These are phyloP conservation scores for Epithele typhae DNA, from an alignment of 768 basidiomycete genomes.

Conservation along the genomic window DNA sequence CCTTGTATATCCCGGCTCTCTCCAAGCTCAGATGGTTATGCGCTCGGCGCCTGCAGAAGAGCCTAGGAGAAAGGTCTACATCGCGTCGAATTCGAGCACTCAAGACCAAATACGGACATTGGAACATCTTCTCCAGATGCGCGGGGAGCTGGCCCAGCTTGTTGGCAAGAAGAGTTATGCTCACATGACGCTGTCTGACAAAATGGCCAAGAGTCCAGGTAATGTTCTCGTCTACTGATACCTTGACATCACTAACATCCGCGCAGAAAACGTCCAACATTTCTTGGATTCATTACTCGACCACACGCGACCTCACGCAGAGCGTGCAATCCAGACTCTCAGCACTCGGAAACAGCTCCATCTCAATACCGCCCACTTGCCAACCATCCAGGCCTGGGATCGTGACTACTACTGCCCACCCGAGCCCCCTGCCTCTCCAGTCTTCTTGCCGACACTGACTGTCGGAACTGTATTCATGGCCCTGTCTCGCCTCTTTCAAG, in stretches of 20 bases:
- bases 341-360: conserved; percentile 73
- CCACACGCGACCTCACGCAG: conserved; percentile 76
- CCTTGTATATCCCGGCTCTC: conserved; percentile 77
- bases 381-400: conserved; percentile 91
- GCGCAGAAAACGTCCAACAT: conserved; percentile 73
- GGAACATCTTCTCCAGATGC: conserved; percentile 68
- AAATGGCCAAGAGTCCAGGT: conserved; percentile 97
- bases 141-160: conserved; percentile 78
- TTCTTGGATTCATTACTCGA: conserved; percentile 81
- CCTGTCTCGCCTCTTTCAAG: conserved; percentile 82
- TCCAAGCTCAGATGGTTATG: conserved; percentile 93
- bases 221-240: no score
- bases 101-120: conserved; percentile 71
- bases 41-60: conserved; percentile 83
- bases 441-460: conserved; percentile 71
- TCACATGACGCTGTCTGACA: conserved; percentile 83
- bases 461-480: conserved; percentile 91
- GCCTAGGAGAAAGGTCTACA: conserved; percentile 75
- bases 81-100: conserved; percentile 75
- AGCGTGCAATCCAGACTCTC: conserved; percentile 62
- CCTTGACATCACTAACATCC: background rate
- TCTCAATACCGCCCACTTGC: conserved; percentile 51
- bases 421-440: conserved; percentile 69
- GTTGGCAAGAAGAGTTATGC: conserved; percentile 86
- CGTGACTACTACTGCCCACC: conserved; percentile 89